Percentiles rank a stretch among this genome's conserved stretches.
phyloP scores from a whole-genome alignment of 352 stramenopile genomes.

The Thraustotheca clavata region DNA sequence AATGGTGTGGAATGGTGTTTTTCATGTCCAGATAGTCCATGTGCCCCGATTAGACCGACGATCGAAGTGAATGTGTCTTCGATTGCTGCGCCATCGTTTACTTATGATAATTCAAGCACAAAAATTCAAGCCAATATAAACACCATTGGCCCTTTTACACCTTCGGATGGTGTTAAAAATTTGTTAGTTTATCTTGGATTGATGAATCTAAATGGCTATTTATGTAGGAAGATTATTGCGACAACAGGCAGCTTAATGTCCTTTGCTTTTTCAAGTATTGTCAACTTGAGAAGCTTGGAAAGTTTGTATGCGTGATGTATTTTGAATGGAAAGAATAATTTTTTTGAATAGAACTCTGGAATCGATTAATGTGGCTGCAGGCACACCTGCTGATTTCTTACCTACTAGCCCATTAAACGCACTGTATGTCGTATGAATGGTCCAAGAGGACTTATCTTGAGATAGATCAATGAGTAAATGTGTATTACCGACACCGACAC shows the following conservation, averaged over 20 bases:
- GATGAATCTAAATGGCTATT: background rate
- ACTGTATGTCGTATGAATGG: no score
- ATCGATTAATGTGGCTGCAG: background rate
- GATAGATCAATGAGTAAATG: background rate
- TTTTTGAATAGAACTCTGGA: background rate
- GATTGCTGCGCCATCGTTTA: background rate
- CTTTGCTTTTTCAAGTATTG: slow-evolving; percentile 1
- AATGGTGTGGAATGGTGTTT: background rate
- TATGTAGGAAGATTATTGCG: slow-evolving; percentile 6
- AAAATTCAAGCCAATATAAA: background rate
- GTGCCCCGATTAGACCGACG: background rate
- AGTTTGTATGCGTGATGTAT: background rate
- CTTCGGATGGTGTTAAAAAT: background rate
- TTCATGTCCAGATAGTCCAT: background rate
- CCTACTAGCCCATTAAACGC: no score
- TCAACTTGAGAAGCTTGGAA: background rate
- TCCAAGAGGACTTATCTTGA: no score
- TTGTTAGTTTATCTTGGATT: background rate
- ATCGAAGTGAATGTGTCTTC: background rate
- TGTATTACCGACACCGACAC: background rate
- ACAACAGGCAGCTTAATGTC: background rate
- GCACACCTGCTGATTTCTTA: background rate
- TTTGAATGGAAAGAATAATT: background rate
- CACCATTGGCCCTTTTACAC: background rate
- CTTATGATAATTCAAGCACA: background rate